Base-by-base conservation (phyloP, 805 yeast species). In the Tetrapisispora phaffii region DNA sequence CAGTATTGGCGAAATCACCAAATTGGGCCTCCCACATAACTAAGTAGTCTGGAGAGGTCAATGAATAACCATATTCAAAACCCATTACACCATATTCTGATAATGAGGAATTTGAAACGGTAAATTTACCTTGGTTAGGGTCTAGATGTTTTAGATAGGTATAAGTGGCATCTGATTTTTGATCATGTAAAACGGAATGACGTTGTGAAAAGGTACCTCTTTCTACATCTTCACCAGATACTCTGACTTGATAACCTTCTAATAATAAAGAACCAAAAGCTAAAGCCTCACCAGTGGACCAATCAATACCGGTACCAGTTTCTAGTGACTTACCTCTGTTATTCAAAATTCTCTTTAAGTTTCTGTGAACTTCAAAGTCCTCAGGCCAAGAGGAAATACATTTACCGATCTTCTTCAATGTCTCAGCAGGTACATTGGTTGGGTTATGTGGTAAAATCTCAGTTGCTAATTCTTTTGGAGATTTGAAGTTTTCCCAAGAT, bases 161-260 rank as follows among this genome's bases (percentile, higher is more conserved):
- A 72, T 84, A 80, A 24, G 85, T 80, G 40, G 71, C 70, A 69
- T 89, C 97, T 41, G 85, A 80, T 45, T 79, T 73, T 73, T 93
- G 99, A 69, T 93, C 98, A 67, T 93, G 98, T 67, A 93, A 75
- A 40, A 93, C 97, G 47, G 97, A 90, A 65, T 93, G 99, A 73
- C 99, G 90, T 75, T 93, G 99, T 45, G 98, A 93, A 78, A 93
- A 90, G 34, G 99, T 93, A 75, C 99, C 99, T 80, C 99, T 88
- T 77, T 93, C 98, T 54, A 93, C 97, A 78, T 93, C 99, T 75
- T 93, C 97, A 67, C 99, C 99, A 39, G 96, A 85, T 42, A 93
- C 84, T 75, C 99, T 85, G 49, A 93, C 94, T 59, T 90, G 95
- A 72, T 82, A 84, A 53, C 98, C 98, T 71, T 93, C 99, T 60